These are phyloP conservation scores for Volvariella volvacea DNA, from an alignment of 1,284 basidiomycete species.

Conservation along the genomic window DNA sequence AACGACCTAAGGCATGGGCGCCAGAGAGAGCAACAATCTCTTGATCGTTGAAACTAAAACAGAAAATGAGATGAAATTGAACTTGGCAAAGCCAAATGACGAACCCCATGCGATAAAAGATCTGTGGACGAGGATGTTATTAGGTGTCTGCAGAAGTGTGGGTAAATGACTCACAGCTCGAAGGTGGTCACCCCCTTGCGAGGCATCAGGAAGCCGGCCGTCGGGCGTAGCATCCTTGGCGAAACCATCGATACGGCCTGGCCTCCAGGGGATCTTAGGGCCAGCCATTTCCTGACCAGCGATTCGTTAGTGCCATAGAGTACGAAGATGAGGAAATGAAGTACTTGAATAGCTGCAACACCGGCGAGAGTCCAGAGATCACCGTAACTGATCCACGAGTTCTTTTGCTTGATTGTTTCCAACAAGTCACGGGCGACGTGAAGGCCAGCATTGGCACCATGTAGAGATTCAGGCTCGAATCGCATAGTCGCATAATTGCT, in stretches of 20 bases:
- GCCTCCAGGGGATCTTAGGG: conserved; percentile 81
- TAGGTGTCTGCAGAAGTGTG: background rate
- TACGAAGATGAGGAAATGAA: too few species aligned
- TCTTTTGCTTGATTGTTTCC: conserved; percentile 84
- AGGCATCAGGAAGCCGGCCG: conserved; percentile 90
- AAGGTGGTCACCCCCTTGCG: conserved; percentile 81
- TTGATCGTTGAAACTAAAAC: conserved; percentile 80
- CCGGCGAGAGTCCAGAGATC: conserved; percentile 93
- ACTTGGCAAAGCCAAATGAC: too few species aligned
- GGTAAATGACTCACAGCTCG: conserved; percentile 45
- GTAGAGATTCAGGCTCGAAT: conserved; percentile 79
- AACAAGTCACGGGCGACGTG: conserved; percentile 78
- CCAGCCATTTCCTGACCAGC: conserved; percentile 64
- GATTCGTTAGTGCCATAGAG: too few species aligned
- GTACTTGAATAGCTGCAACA: conserved; percentile 73
- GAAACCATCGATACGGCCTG: conserved; percentile 83
- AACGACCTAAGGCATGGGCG: conserved; percentile 93
- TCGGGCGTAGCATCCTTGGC: conserved; percentile 79
- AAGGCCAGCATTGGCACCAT: conserved; percentile 87
- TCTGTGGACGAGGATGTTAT: conserved; percentile 29
- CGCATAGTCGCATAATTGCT: conserved; percentile 97
- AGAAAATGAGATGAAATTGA: conserved; percentile 15
- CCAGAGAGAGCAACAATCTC: conserved; percentile 94
- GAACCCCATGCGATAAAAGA: conserved; percentile 89
- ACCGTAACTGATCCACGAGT: conserved; percentile 90